phyloP scores from a whole-genome alignment of 305 asterid species.

The Solanum aculeatissimum region DNA sequence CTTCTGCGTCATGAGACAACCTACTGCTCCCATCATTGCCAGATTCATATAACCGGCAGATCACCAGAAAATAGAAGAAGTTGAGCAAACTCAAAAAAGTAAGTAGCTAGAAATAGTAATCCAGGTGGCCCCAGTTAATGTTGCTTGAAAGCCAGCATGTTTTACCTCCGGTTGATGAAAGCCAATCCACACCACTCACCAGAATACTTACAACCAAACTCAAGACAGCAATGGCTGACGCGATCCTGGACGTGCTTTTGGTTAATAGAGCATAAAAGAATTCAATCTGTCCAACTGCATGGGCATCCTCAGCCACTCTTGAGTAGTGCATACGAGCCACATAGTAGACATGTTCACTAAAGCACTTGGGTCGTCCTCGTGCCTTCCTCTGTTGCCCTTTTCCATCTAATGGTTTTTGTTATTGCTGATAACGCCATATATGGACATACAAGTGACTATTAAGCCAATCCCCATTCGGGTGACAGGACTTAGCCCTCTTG shows the following conservation, averaged over 20 bases:
- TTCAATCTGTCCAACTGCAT: slow-evolving; percentile 2
- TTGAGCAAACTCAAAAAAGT: too few relatives aligned
- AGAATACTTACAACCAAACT: too few relatives aligned
- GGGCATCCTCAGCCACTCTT: slow-evolving; percentile 3
- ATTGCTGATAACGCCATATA: background rate
- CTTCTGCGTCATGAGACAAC: background rate
- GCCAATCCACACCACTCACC: too few relatives aligned
- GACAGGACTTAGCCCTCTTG: too few relatives aligned
- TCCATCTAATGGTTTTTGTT: background rate
- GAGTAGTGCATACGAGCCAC: background rate
- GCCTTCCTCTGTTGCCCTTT: background rate
- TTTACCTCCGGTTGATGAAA: too few relatives aligned
- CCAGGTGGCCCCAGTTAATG: too few relatives aligned
- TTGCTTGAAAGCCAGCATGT: too few relatives aligned
- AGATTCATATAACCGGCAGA: too few relatives aligned
- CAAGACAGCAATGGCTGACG: background rate
- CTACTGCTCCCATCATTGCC: too few relatives aligned
- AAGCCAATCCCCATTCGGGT: background rate
- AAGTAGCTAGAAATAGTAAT: too few relatives aligned
- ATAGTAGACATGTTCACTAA: background rate
- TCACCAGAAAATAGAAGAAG: too few relatives aligned
- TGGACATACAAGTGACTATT: background rate
- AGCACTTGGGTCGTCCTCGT: background rate
- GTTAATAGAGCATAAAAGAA: background rate
- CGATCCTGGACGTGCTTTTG: slow-evolving; percentile 4